phyloP scores from a whole-genome alignment of 345 rosid genomes.

The Pelargonium nanum region DNA sequence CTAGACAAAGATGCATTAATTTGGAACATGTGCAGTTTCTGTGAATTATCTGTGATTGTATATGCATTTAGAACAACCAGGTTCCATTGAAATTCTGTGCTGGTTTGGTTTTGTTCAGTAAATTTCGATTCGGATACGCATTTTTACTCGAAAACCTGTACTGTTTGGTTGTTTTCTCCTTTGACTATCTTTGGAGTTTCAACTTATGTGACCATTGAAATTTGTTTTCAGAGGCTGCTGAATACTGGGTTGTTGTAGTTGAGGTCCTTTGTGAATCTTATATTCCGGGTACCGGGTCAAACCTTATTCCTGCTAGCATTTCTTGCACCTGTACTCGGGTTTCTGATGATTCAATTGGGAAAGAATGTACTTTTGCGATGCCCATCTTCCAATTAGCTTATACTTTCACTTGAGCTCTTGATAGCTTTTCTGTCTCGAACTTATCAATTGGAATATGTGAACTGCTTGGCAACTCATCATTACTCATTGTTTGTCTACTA shows the following conservation, averaged over 20 bases:
- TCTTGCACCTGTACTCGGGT: slow-evolving; percentile 1
- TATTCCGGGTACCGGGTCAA: slow-evolving; percentile 11
- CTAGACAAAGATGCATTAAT: slow-evolving; percentile 14
- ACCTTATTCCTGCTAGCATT: slow-evolving; percentile 2
- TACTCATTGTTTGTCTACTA: background rate
- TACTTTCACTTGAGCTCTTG: slow-evolving; percentile 3
- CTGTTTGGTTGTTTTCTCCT: slow-evolving; percentile 8
- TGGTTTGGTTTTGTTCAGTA: slow-evolving; percentile 10
- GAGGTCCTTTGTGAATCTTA: slow-evolving; percentile 7
- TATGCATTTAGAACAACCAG: slow-evolving; percentile 15
- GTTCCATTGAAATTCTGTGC: slow-evolving; percentile 8
- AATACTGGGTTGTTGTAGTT: slow-evolving; percentile 12
- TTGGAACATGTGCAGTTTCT: slow-evolving; percentile 16
- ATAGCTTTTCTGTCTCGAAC: background rate
- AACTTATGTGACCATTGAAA: slow-evolving; percentile 3
- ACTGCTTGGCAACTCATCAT: background rate
- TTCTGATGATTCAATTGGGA: slow-evolving; percentile 10
- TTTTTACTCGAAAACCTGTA: background rate
- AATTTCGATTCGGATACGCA: slow-evolving; percentile 4
- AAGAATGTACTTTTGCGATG: slow-evolving; percentile 2
- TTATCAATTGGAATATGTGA: background rate
- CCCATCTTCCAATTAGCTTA: no score
- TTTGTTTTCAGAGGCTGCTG: slow-evolving; percentile 13
- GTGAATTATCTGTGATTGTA: slow-evolving; percentile 15
- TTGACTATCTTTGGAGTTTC: slow-evolving; percentile 13